These are phyloP conservation scores for Trichothecium sympodiale DNA, from an alignment of 2,329 filamentous ascomycete genomes.

Conservation along the genomic window DNA sequence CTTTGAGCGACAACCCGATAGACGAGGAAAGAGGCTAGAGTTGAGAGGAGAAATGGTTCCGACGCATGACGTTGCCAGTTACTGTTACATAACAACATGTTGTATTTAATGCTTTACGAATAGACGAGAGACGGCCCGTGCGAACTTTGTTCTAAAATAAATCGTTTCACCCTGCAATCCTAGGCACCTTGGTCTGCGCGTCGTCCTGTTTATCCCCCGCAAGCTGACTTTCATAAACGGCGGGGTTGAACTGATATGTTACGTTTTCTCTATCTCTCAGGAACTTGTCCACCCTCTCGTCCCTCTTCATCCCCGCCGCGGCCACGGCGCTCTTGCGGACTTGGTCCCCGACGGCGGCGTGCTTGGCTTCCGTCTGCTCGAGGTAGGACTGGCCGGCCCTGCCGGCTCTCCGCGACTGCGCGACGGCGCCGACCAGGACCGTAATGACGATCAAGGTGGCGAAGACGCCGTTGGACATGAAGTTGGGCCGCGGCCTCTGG, in stretches of 20 bases:
- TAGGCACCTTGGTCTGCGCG: too few relatives aligned
- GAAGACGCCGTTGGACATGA: constrained; percentile 73
- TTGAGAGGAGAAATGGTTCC: too few relatives aligned
- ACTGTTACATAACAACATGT: background rate
- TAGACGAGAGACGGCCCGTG: too few relatives aligned
- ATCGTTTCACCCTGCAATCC: background rate
- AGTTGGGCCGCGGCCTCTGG: constrained; percentile 32
- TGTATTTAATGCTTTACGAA: background rate
- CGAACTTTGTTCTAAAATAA: too few relatives aligned
- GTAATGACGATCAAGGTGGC: constrained; percentile 56
- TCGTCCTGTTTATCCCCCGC: too few relatives aligned
- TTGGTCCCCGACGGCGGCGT: constrained; percentile 52
- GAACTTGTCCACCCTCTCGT: constrained; percentile 67
- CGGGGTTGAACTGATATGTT: constrained; percentile 19
- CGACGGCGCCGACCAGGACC: constrained; percentile 52
- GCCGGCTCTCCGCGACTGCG: constrained; percentile 61
- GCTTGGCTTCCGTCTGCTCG: constrained; percentile 54
- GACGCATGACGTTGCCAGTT: too few relatives aligned
- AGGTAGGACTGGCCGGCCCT: constrained; percentile 50
- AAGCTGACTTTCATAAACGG: too few relatives aligned
- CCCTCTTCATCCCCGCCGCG: constrained; percentile 38
- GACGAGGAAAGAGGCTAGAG: too few relatives aligned
- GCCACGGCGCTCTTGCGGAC: constrained; percentile 38
- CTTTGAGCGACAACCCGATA: too few relatives aligned
- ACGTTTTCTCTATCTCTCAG: constrained; percentile 56